phyloP scores from a whole-genome alignment of 2,329 filamentous ascomycete species.

The Pestalotiopsis sp. region DNA sequence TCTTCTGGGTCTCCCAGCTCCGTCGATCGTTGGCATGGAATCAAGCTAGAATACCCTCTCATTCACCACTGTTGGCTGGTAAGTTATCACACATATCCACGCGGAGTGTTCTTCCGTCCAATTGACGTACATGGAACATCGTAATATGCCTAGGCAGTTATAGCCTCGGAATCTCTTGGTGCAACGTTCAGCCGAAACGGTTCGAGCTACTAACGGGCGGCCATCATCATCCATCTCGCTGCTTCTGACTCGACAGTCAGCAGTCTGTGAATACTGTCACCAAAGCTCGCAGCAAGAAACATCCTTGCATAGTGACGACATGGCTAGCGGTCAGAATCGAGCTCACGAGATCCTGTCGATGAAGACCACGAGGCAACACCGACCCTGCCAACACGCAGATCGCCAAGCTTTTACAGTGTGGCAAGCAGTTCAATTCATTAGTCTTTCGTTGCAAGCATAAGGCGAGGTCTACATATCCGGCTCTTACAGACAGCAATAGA shows the following conservation, averaged over 20 bases:
- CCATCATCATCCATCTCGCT: neutral
- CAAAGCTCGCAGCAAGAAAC: neutral
- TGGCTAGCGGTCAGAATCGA: neutral
- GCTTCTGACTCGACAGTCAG: neutral
- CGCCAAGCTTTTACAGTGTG: too few species aligned
- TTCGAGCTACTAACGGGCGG: neutral
- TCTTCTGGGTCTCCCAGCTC: neutral
- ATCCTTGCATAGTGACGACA: neutral
- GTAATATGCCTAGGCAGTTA: too few species aligned
- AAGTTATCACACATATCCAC: too few species aligned
- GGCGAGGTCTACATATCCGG: too few species aligned
- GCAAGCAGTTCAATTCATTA: neutral
- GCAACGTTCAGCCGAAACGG: neutral
- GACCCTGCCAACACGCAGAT: too few species aligned
- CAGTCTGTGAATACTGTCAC: neutral
- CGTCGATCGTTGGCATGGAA: neutral
- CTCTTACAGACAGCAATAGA: too few species aligned
- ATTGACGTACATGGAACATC: too few species aligned
- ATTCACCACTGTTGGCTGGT: neutral
- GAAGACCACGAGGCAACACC: too few species aligned
- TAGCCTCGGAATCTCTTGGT: neutral
- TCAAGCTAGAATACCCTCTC: neutral
- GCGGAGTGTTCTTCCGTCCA: too few species aligned
- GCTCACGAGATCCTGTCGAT: neutral
- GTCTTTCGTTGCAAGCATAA: neutral